These are phyloP conservation scores for Sordariomycetes sp. DNA, from an alignment of 2,329 filamentous ascomycete genomes.

Conservation along the genomic window DNA sequence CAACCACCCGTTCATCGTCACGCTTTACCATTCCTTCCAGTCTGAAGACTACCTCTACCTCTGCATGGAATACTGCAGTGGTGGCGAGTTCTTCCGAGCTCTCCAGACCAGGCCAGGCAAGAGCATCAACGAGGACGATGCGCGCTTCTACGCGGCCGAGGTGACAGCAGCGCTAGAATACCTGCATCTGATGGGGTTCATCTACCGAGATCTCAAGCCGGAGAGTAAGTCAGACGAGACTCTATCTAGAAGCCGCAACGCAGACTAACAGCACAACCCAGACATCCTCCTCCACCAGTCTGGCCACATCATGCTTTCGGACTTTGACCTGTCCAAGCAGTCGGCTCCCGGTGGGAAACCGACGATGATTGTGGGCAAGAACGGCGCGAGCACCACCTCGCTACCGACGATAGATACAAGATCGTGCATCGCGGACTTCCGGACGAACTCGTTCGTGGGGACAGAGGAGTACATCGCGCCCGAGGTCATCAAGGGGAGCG, in stretches of 20 bases:
- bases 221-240: slow-evolving; percentile 59
- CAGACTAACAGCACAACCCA: slow-evolving; percentile 22
- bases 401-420: slow-evolving; percentile 97
- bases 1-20: slow-evolving; percentile 98
- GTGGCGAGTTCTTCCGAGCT: slow-evolving; percentile 95
- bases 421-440: slow-evolving; percentile 95
- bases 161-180: slow-evolving; percentile 96
- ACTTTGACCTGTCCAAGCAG: slow-evolving; percentile 97
- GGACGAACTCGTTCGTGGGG: slow-evolving; percentile 96
- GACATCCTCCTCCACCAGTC: slow-evolving; percentile 97
- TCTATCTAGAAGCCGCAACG: slow-evolving; percentile 6
- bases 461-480: slow-evolving; percentile 99
- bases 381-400: slow-evolving; percentile 74
- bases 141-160: slow-evolving; percentile 93
- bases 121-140: slow-evolving; percentile 93
- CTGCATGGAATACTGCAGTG: slow-evolving; percentile 99
- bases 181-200: slow-evolving; percentile 97
- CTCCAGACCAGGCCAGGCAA: slow-evolving; percentile 94
- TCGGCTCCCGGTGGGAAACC: slow-evolving; percentile 92
- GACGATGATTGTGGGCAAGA: slow-evolving; percentile 92
- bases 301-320: slow-evolving; percentile 99
- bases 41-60: slow-evolving; percentile 97
- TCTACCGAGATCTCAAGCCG: slow-evolving; percentile 94
- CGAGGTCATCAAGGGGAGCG: slow-evolving; percentile 97
- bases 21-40: slow-evolving; percentile 96